A percentile compares a stretch with the other conserved stretches of the same genome.
Conservation (phyloP, 169 alveolate genomes). For the Cyclospora cayetanensis region DNA sequence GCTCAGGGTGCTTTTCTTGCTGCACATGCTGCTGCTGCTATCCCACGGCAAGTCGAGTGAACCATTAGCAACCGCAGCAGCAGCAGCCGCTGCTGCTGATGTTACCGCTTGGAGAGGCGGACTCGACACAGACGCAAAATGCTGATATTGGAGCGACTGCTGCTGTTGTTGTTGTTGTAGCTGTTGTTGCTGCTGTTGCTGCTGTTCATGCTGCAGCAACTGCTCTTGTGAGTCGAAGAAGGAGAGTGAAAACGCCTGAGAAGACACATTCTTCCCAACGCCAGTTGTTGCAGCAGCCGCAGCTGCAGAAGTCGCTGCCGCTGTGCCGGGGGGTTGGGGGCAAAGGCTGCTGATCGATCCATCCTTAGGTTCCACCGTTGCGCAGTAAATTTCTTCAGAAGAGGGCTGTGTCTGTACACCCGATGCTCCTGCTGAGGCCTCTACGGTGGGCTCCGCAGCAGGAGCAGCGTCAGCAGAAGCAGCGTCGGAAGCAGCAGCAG, state of each 20-base stretch:
- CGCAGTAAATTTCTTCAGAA: no score
- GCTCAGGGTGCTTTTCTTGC: constrained; percentile 13
- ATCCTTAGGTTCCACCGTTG: background rate
- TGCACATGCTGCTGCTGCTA: constrained; percentile 27
- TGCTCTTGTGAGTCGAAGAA: background rate
- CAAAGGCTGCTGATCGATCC: background rate
- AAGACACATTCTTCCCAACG: background rate
- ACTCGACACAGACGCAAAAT: background rate
- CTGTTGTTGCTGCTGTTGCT: constrained; percentile 34
- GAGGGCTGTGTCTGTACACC: background rate
- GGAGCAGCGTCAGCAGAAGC: background rate
- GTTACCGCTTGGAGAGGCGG: background rate
- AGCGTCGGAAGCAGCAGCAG: background rate
- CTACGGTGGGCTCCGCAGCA: background rate
- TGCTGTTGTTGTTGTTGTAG: constrained; percentile 42
- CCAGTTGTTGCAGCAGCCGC: constrained; percentile 6
- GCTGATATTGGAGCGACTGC: background rate
- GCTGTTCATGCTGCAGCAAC: constrained; percentile 34
- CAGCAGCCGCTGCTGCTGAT: constrained; percentile 47
- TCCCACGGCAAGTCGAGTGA: constrained; percentile 46
- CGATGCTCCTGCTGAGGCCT: constrained; percentile 7
- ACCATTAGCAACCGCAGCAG: constrained; percentile 37
- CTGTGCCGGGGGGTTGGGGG: no score
- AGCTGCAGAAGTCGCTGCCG: background rate
- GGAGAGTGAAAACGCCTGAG: constrained; percentile 20